Conservation (phyloP, 2,329 filamentous ascomycete species). For the Penicillium vulpinum region DNA sequence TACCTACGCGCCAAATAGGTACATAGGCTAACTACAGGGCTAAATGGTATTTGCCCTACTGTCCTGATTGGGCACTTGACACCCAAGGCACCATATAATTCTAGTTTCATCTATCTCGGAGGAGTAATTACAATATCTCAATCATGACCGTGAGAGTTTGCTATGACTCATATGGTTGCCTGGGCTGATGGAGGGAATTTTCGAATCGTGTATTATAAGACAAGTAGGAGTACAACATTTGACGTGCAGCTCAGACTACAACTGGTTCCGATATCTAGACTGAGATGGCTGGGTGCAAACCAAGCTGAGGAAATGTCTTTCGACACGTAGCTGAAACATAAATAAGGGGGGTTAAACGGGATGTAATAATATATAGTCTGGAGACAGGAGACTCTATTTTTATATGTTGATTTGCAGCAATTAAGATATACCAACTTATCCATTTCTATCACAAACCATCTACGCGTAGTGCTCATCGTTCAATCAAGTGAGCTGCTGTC, state of each 20-base stretch:
- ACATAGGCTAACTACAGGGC: not conserved
- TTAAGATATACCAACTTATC: not conserved
- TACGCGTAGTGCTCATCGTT: no score
- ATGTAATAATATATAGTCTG: not conserved
- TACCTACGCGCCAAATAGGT: not conserved
- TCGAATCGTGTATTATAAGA: not conserved
- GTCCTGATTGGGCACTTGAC: not conserved
- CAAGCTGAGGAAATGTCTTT: not conserved
- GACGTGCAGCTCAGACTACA: not conserved
- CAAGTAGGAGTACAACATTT: not conserved
- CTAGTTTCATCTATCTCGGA: not conserved
- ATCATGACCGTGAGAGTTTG: not conserved
- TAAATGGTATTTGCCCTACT: not conserved
- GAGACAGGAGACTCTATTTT: no score
- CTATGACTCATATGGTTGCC: not conserved
- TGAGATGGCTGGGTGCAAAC: not conserved
- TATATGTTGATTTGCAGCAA: no score
- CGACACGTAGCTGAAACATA: not conserved
- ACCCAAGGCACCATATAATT: not conserved
- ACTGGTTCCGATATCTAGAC: not conserved
- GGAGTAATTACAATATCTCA: not conserved
- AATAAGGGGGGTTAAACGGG: not conserved
- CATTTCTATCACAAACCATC: not conserved
- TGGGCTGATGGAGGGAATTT: not conserved
- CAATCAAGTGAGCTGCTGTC: not conserved